Evolutionary conservation across 2,329 filamentous ascomycete species (phyloP).

Genomic region (Neofusicoccum ribis): DNA sequence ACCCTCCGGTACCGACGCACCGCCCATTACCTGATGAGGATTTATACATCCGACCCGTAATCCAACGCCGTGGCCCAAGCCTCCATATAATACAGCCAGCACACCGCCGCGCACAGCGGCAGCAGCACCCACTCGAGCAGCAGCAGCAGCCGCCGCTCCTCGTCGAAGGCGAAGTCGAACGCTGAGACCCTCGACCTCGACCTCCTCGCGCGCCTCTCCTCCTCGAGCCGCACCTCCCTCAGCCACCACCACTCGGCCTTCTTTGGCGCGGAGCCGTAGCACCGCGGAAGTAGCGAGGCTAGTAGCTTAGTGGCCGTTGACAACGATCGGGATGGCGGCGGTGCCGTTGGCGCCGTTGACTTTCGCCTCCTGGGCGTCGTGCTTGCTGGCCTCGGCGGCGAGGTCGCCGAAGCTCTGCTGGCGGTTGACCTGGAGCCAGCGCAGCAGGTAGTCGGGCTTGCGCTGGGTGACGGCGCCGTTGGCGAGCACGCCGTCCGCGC

Average conservation of each 20-base stretch:
- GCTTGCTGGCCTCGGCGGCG: neutral
- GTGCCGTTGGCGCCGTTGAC: conserved; percentile 1
- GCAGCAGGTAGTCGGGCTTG: conserved; percentile 19
- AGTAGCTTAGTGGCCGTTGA: conserved; percentile 8
- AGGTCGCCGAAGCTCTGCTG: conserved; percentile 19
- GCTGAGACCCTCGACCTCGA: neutral
- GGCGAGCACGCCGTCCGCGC: neutral
- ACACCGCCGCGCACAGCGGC: neutral
- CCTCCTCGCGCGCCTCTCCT: neutral
- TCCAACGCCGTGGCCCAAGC: conserved; percentile 2
- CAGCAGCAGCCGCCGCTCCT: neutral
- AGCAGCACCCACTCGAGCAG: neutral
- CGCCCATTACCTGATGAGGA: too few relatives aligned
- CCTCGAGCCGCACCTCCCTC: too few relatives aligned
- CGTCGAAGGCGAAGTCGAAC: neutral
- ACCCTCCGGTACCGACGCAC: too few relatives aligned
- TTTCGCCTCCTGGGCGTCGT: neutral
- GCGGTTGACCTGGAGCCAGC: conserved; percentile 20
- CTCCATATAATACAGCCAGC: conserved; percentile 6
- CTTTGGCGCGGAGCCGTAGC: too few relatives aligned
- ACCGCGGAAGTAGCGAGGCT: too few relatives aligned
- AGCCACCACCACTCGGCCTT: too few relatives aligned
- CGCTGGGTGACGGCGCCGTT: conserved; percentile 3
- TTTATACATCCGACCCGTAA: too few relatives aligned
- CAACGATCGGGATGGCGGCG: neutral